Evolutionary conservation across 805 yeast species (phyloP).

Genomic region (Scheffersomyces ergatensis): DNA sequence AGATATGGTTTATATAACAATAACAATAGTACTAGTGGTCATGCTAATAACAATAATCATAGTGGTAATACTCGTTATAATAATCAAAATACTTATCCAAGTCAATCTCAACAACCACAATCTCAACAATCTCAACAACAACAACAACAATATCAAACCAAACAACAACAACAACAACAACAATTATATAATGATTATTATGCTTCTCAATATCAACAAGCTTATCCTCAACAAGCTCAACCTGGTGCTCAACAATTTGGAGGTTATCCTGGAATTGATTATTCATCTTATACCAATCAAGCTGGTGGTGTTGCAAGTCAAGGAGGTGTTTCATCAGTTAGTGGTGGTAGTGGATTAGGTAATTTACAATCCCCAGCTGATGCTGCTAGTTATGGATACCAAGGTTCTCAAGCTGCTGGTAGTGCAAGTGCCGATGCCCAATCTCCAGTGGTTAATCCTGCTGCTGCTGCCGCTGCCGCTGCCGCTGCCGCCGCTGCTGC

Average conservation of each 20-base stretch:
- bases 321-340: conserved; percentile 23
- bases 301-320: conserved; percentile 25
- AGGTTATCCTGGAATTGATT: conserved; percentile 44
- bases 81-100: conserved; percentile 14
- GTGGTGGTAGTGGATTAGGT: conserved; percentile 23
- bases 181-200: conserved; percentile 27
- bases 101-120: too few relatives aligned
- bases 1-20: conserved; percentile 15
- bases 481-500: conserved; percentile 4
- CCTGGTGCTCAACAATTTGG: conserved; percentile 42
- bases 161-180: conserved; percentile 21
- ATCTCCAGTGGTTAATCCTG: conserved; percentile 26
- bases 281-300: conserved; percentile 36
- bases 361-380: conserved; percentile 27
- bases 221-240: conserved; percentile 39
- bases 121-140: conserved; percentile 15
- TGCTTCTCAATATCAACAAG: conserved; percentile 26
- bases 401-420: conserved; percentile 9
- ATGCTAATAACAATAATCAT: conserved; percentile 9
- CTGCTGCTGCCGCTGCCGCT: conserved; percentile 6
- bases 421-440: conserved; percentile 22
- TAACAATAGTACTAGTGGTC: conserved; percentile 20
- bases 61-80: conserved; percentile 21
- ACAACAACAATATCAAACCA: conserved; percentile 18
- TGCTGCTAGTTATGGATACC: conserved; percentile 17